A percentile compares a stretch with the other conserved stretches of the same genome.
Conservation (phyloP, 306 rosid species). For the Ammopiptanthus mongolicus region DNA sequence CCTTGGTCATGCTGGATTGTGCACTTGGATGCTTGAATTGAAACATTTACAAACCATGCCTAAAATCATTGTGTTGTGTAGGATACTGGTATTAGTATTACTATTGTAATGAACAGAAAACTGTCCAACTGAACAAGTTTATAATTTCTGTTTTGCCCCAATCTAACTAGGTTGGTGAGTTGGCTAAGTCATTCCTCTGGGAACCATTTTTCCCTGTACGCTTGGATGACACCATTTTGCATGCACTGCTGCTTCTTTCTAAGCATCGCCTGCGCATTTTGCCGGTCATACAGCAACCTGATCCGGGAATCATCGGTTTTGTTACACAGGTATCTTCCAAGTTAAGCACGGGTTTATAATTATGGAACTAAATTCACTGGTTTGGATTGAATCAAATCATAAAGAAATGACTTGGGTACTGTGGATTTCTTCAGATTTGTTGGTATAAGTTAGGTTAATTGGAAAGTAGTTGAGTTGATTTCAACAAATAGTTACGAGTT, state of each 20-base stretch:
- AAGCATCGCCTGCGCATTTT: constrained; percentile 53
- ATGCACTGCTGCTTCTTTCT: constrained; percentile 58
- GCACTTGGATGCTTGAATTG: neutral
- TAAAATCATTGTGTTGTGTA: neutral
- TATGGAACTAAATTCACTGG: neutral
- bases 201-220: constrained; percentile 58
- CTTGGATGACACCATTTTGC: constrained; percentile 53
- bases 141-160: neutral
- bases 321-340: constrained; percentile 48
- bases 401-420: neutral
- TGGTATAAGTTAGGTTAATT: neutral
- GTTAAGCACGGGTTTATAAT: neutral
- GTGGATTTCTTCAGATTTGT: neutral
- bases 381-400: neutral
- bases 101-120: neutral
- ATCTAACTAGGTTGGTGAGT: constrained; percentile 50
- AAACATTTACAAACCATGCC: neutral
- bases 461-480: neutral
- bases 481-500: too few species aligned
- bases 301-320: constrained; percentile 43
- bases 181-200: constrained; percentile 60
- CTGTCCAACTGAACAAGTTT: neutral
- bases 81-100: neutral
- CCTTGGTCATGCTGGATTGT: neutral
- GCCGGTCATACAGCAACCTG: constrained; percentile 43